phyloP scores from a whole-genome alignment of 2,329 filamentous ascomycete genomes.

The Nigrospora oryzae region DNA sequence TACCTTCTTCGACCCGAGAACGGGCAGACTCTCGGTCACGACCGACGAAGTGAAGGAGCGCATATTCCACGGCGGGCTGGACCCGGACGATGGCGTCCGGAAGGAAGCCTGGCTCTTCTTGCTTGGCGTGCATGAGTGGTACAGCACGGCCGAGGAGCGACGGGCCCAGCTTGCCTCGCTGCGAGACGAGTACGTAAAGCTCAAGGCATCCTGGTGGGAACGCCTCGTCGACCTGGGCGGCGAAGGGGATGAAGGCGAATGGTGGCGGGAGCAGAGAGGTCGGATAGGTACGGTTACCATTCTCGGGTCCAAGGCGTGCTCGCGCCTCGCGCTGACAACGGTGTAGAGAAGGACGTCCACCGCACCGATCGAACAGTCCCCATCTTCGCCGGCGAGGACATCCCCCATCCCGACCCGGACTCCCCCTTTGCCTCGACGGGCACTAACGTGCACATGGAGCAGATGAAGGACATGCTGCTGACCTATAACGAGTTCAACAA shows the following conservation, averaged over 20 bases:
- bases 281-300: slow-evolving; percentile 67
- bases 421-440: slow-evolving; percentile 89
- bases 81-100: slow-evolving; percentile 80
- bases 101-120: slow-evolving; percentile 97
- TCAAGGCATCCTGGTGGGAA: slow-evolving; percentile 97
- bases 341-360: slow-evolving; percentile 92
- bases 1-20: slow-evolving; percentile 71
- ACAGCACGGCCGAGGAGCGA: slow-evolving; percentile 79
- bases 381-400: slow-evolving; percentile 95
- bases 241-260: slow-evolving; percentile 76
- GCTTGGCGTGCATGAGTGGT: slow-evolving; percentile 87
- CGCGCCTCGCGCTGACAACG: slow-evolving; percentile 7
- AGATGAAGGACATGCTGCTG: slow-evolving; percentile 98
- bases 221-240: slow-evolving; percentile 75
- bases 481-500: slow-evolving; percentile 98
- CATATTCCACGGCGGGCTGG: slow-evolving; percentile 90
- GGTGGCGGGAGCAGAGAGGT: slow-evolving; percentile 91
- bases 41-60: slow-evolving; percentile 91
- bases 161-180: slow-evolving; percentile 76
- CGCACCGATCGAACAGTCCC: slow-evolving; percentile 89
- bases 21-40: slow-evolving; percentile 70
- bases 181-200: slow-evolving; percentile 84
- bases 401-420: slow-evolving; percentile 89
- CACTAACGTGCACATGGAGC: slow-evolving; percentile 95
- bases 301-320: not conserved